Conservation (phyloP, 1,284 basidiomycete genomes). For the Malassezia psittaci region DNA sequence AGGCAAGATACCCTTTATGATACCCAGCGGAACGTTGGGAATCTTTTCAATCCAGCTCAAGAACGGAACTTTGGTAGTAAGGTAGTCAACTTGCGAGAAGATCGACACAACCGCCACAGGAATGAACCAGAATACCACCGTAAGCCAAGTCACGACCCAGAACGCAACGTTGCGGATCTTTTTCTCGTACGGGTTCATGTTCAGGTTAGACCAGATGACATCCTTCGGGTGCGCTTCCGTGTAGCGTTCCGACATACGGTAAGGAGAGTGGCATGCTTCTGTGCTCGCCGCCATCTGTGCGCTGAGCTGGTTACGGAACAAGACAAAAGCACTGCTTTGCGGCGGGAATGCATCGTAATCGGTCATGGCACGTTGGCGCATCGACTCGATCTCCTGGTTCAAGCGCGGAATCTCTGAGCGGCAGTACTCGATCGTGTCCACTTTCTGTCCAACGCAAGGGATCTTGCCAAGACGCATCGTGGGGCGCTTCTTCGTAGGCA, state of each 20-base stretch:
- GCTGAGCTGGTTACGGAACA: conserved; percentile 84
- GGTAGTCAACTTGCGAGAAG: conserved; percentile 66
- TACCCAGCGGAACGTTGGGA: conserved; percentile 55
- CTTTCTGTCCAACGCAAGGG: conserved; percentile 61
- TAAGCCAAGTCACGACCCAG: conserved; percentile 54
- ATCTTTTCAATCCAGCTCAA: conserved; percentile 72
- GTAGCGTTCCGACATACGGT: conserved; percentile 36
- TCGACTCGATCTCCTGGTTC: conserved; percentile 52
- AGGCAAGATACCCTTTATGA: conserved; percentile 69
- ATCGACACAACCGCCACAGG: conserved; percentile 65
- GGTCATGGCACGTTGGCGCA: conserved; percentile 58
- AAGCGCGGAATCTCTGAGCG: conserved; percentile 54
- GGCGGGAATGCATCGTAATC: conserved; percentile 55
- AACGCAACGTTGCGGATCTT: conserved; percentile 54
- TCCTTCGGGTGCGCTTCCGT: conserved; percentile 52
- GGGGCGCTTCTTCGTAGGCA: conserved; percentile 54
- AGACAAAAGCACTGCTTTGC: conserved; percentile 60
- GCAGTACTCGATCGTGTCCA: conserved; percentile 77
- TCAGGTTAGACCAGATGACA: conserved; percentile 78
- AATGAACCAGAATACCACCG: conserved; percentile 58
- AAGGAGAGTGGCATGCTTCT: conserved; percentile 34
- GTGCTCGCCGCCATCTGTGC: conserved; percentile 31
- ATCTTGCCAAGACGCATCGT: conserved; percentile 62
- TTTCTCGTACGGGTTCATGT: conserved; percentile 79
- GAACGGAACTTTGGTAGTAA: conserved; percentile 61